Percentiles rank a stretch among this genome's conserved stretches.
Evolutionary conservation across 352 stramenopile species (phyloP).

Genomic region (Pythium insidiosum): DNA sequence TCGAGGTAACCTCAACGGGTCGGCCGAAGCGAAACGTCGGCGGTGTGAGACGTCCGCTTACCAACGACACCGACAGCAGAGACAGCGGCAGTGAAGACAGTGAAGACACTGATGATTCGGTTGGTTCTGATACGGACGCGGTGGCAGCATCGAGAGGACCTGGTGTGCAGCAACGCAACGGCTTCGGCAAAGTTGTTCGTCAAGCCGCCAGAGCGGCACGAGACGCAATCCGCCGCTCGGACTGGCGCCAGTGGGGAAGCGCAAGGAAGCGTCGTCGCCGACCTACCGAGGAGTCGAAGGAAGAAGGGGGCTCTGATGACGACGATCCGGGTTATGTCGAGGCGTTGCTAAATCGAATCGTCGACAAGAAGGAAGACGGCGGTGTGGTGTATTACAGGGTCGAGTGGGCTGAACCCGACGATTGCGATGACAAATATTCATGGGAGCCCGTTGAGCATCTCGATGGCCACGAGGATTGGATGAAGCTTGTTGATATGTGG

Average conservation of each 20-base stretch:
- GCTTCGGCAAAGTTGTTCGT: not conserved
- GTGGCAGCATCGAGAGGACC: too few species aligned
- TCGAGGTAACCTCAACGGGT: too few species aligned
- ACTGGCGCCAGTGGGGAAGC: too few species aligned
- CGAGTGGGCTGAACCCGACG: constrained; percentile 2
- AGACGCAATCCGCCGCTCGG: not conserved
- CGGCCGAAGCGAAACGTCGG: too few species aligned
- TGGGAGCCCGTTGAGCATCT: constrained; percentile 4
- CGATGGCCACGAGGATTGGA: not conserved
- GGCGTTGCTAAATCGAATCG: not conserved
- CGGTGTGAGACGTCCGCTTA: too few species aligned
- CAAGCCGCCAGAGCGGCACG: not conserved
- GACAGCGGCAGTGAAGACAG: too few species aligned
- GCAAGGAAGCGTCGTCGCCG: not conserved
- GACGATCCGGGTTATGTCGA: not conserved
- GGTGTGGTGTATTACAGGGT: not conserved
- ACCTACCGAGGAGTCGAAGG: not conserved
- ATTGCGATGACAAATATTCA: not conserved
- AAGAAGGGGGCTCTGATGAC: not conserved
- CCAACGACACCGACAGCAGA: too few species aligned
- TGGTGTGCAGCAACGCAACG: too few species aligned
- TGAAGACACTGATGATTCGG: too few species aligned
- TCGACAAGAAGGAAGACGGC: constrained; percentile 2
- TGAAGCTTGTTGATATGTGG: constrained; percentile 2
- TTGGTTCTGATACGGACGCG: too few species aligned